Conservation (phyloP, 83 land plant species). For the Picea mariana region DNA sequence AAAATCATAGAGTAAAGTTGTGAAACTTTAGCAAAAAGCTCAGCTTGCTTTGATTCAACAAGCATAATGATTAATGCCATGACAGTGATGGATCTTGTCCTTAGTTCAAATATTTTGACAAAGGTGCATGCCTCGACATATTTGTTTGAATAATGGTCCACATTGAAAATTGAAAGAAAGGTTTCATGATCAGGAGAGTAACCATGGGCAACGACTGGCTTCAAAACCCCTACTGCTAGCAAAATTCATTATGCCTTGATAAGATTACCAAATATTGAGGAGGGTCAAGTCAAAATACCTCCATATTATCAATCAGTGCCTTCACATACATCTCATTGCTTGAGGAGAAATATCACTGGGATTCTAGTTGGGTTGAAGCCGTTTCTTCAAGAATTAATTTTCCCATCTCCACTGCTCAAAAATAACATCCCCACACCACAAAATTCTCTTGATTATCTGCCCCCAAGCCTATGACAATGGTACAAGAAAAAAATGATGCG, state of each 20-base stretch:
- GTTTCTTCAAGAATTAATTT: slow-evolving; percentile 53
- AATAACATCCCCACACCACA: slow-evolving; percentile 92
- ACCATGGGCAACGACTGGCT: slow-evolving; percentile 34
- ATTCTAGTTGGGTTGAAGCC: slow-evolving; percentile 33
- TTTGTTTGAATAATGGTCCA: slow-evolving; percentile 37
- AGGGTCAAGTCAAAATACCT: slow-evolving; percentile 28
- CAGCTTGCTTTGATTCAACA: slow-evolving; percentile 36
- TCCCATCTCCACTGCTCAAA: slow-evolving; percentile 68
- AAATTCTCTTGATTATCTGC: slow-evolving; percentile 63
- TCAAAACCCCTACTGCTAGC: slow-evolving; percentile 48
- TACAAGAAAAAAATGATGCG: slow-evolving; percentile 51
- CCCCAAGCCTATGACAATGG: slow-evolving; percentile 69
- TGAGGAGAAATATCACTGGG: slow-evolving; percentile 53
- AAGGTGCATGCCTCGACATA: slow-evolving; percentile 42
- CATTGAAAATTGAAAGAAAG: slow-evolving; percentile 41
- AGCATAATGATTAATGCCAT: slow-evolving; percentile 46
- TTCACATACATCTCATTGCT: slow-evolving; percentile 45
- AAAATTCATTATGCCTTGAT: slow-evolving; percentile 50
- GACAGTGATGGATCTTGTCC: slow-evolving; percentile 13
- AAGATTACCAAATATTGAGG: slow-evolving; percentile 43
- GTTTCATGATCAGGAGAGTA: slow-evolving; percentile 33
- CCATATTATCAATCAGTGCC: slow-evolving; percentile 48
- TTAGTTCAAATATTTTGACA: slow-evolving; percentile 32
- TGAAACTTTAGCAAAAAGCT: slow-evolving; percentile 45
- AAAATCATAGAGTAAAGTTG: slow-evolving; percentile 57